These are phyloP conservation scores for Argentina anserina DNA, from an alignment of 306 rosid genomes.

Conservation along the genomic window DNA sequence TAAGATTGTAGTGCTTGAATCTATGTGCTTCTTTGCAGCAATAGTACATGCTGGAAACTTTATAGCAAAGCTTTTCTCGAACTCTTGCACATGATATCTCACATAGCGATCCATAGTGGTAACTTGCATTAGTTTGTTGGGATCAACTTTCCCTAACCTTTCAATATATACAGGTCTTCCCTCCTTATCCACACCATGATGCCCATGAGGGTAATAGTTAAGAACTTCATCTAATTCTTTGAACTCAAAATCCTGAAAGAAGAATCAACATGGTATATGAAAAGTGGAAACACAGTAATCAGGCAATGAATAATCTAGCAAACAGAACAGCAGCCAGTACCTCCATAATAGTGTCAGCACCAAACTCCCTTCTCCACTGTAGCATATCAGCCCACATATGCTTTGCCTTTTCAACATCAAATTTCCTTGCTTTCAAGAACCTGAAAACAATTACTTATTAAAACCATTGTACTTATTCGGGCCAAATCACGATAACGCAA, in stretches of 20 bases:
- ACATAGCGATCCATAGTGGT: conserved; percentile 90
- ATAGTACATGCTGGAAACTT: conserved; percentile 94
- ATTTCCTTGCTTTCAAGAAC: conserved; percentile 90
- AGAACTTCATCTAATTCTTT: conserved; percentile 69
- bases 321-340: conserved; percentile 29
- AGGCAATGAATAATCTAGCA: conserved; percentile 13
- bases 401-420: conserved; percentile 86
- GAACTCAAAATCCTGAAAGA: conserved; percentile 76
- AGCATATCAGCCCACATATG: conserved; percentile 98
- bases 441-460: conserved; percentile 35
- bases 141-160: conserved; percentile 90
- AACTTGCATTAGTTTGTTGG: conserved; percentile 88
- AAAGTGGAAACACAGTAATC: conserved; percentile 9
- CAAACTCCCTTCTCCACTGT: conserved; percentile 86
- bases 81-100: conserved; percentile 82
- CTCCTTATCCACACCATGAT: conserved; percentile 96
- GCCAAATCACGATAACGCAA: neutral
- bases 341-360: conserved; percentile 73
- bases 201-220: conserved; percentile 82
- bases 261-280: conserved; percentile 20
- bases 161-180: conserved; percentile 96
- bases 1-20: conserved; percentile 88
- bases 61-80: conserved; percentile 77
- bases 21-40: conserved; percentile 96
- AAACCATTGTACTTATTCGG: neutral